A percentile compares a stretch with the other conserved stretches of the same genome.
These are phyloP conservation scores for Paraphaeosphaeria minitans DNA, from an alignment of 2,329 filamentous ascomycete species.

Conservation along the genomic window DNA sequence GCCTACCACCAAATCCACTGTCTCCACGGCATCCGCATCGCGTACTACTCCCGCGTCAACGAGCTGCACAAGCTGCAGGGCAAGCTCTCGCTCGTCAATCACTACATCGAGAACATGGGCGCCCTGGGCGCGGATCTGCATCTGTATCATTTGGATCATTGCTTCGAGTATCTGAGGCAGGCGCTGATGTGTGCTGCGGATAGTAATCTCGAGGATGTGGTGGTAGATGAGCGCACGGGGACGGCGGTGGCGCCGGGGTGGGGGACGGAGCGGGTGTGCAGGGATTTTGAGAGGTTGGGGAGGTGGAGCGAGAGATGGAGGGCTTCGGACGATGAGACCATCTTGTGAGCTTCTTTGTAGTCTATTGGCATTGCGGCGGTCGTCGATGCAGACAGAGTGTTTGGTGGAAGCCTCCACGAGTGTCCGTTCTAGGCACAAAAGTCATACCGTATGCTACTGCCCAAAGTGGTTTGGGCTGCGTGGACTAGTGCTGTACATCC, in stretches of 20 bases:
- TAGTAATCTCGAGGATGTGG: slow-evolving; percentile 17
- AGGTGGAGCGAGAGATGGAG: slow-evolving; percentile 9
- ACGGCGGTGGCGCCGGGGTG: slow-evolving; percentile 16
- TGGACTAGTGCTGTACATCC: neutral
- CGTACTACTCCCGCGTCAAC: slow-evolving; percentile 2
- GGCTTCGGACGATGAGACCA: neutral
- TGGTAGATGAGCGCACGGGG: slow-evolving; percentile 3
- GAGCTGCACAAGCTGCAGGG: slow-evolving; percentile 7
- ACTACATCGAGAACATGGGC: slow-evolving; percentile 2
- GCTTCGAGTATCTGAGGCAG: slow-evolving; percentile 23
- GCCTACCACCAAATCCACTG: slow-evolving; percentile 13
- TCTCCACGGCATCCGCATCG: slow-evolving; percentile 4
- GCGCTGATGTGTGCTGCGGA: slow-evolving; percentile 20
- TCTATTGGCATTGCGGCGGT: too few species aligned
- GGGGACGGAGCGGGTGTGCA: slow-evolving; percentile 13
- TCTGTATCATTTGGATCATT: slow-evolving; percentile 16
- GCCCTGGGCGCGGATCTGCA: neutral
- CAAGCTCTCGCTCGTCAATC: neutral
- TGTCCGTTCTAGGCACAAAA: neutral
- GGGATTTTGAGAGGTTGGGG: slow-evolving; percentile 11
- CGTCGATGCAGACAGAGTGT: neutral
- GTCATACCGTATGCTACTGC: neutral
- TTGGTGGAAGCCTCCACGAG: neutral
- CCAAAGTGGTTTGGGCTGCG: neutral
- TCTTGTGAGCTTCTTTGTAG: neutral